A percentile compares a stretch with the other conserved stretches of the same genome.
Conservation (phyloP, 2,329 filamentous ascomycete species). For the Coniochaeta sp. region DNA sequence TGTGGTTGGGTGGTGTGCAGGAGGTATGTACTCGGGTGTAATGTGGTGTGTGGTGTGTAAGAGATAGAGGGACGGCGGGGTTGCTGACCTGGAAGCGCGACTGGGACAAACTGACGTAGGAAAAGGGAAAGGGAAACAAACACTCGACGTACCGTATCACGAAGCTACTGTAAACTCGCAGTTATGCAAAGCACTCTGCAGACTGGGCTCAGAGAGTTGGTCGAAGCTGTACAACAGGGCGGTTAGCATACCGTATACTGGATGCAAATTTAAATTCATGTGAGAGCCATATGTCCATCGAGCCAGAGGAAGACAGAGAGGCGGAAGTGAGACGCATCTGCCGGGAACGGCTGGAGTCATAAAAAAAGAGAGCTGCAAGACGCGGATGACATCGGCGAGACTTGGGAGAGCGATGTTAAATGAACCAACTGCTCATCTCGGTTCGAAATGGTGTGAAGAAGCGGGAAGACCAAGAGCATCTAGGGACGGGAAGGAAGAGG, state of each 20-base stretch:
- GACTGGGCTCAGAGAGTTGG: neutral
- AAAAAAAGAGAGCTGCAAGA: constrained; percentile 1
- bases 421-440: constrained; percentile 1
- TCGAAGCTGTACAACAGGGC: neutral
- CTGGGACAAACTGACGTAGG: neutral
- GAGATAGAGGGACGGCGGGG: neutral
- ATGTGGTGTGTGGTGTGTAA: neutral
- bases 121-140: no score
- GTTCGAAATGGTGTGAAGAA: constrained; percentile 12
- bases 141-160: neutral
- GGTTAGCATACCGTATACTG: neutral
- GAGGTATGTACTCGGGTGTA: constrained; percentile 1
- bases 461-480: constrained; percentile 12
- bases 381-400: neutral
- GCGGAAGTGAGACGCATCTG: neutral
- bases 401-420: neutral
- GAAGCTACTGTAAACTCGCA: neutral
- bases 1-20: constrained; percentile 1
- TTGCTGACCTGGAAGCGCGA: neutral
- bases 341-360: neutral
- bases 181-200: neutral
- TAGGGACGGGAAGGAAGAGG: constrained; percentile 9
- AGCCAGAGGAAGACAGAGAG: neutral
- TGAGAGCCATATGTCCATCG: no score
- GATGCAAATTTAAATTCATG: no score